Conservation (phyloP, 1,284 basidiomycete species). For the Ceratorhiza oryzae-sativae region DNA sequence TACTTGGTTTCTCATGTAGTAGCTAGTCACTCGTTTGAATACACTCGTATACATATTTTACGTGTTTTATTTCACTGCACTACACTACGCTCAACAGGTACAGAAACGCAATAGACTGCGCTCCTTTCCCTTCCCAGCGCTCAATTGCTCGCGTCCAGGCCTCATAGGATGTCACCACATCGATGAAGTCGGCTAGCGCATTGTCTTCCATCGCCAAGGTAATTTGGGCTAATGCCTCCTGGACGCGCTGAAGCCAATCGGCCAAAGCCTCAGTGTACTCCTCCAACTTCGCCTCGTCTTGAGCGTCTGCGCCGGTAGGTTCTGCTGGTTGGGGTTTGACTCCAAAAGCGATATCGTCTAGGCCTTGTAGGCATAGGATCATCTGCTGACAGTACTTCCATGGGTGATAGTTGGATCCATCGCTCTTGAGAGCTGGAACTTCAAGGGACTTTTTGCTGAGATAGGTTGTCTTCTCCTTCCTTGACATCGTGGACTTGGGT, state of each 20-base stretch:
- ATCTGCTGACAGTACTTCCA: conserved; percentile 49
- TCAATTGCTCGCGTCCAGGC: conserved; percentile 6
- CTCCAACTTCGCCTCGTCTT: conserved; percentile 45
- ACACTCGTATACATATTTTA: no score
- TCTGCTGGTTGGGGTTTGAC: background rate
- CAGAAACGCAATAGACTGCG: background rate
- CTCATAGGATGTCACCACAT: background rate
- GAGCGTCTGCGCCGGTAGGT: background rate
- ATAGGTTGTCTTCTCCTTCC: background rate
- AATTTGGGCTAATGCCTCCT: conserved; percentile 37
- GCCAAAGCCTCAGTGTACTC: no score
- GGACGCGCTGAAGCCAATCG: conserved; percentile 43
- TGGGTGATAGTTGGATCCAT: conserved; percentile 51
- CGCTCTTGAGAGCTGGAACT: conserved; percentile 48
- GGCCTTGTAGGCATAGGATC: conserved; percentile 46
- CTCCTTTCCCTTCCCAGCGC: conserved; percentile 8
- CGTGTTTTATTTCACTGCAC: no score
- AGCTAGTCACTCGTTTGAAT: no score
- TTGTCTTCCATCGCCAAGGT: background rate
- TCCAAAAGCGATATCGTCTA: conserved; percentile 17
- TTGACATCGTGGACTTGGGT: background rate
- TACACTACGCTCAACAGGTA: no score
- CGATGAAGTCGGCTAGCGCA: conserved; percentile 1
- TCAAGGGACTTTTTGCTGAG: background rate
- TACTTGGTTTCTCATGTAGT: no score